Evolutionary conservation across 257 asterid genomes (phyloP).

Genomic region (Handroanthus guayacan): DNA sequence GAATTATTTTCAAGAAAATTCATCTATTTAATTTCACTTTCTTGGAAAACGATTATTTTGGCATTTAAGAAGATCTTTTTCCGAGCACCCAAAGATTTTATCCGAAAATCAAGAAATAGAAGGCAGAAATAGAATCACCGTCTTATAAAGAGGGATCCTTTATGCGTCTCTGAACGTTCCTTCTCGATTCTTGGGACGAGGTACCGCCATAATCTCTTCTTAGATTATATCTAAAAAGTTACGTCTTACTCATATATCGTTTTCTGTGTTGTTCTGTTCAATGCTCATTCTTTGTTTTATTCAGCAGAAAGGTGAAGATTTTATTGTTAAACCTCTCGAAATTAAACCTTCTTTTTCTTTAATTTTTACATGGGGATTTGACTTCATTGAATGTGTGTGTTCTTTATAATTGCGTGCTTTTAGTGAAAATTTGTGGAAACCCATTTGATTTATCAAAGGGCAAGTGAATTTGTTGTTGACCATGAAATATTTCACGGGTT

Average conservation of each 20-base stretch:
- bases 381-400: constrained; percentile 15
- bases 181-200: constrained; percentile 15
- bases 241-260: not conserved
- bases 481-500: not conserved
- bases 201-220: constrained; percentile 9
- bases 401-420: constrained; percentile 11
- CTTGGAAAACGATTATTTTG: not conserved
- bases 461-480: constrained; percentile 14
- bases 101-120: constrained; percentile 19
- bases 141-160: not conserved
- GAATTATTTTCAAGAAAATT: no score
- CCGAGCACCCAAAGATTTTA: not conserved
- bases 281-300: constrained; percentile 10
- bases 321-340: not conserved
- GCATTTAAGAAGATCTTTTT: not conserved
- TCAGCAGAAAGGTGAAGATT: constrained; percentile 18
- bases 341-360: not conserved
- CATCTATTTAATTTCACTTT: no score
- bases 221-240: not conserved
- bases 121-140: constrained; percentile 3
- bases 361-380: constrained; percentile 8
- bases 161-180: constrained; percentile 17
- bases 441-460: constrained; percentile 22
- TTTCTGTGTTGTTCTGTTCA: constrained; percentile 16
- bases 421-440: constrained; percentile 1